phyloP scores from a whole-genome alignment of 176 grass and related monocot genomes.

The Oryza glumipatula region DNA sequence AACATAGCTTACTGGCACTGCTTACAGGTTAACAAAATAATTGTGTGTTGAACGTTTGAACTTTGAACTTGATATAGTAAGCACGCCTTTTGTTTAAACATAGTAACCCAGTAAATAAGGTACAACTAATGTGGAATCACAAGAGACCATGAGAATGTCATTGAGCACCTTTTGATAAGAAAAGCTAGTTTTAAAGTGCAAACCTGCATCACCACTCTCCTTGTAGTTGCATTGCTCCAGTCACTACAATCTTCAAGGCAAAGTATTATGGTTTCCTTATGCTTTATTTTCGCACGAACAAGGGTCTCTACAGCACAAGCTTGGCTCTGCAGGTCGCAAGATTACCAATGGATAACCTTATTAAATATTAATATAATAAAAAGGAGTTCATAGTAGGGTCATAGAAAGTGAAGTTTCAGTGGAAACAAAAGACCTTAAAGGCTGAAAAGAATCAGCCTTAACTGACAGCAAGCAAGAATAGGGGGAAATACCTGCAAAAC shows the following conservation, averaged over 20 bases:
- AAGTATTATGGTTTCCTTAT: conserved; percentile 90
- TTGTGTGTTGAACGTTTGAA: neutral
- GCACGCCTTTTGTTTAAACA: conserved; percentile 5
- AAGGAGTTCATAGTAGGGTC: neutral
- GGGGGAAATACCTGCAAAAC: conserved; percentile 70
- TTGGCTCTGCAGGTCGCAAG: conserved; percentile 64
- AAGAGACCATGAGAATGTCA: neutral
- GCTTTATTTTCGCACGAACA: conserved; percentile 80
- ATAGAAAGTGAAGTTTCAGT: conserved; percentile 8
- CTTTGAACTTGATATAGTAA: conserved; percentile 1
- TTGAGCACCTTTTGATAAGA: neutral
- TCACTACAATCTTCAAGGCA: conserved; percentile 97
- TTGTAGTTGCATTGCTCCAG: conserved; percentile 94
- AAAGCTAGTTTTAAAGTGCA: conserved; percentile 32
- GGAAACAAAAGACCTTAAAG: conserved; percentile 25
- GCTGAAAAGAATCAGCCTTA: neutral
- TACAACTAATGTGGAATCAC: conserved; percentile 8
- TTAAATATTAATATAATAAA: conserved; percentile 8
- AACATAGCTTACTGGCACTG: neutral
- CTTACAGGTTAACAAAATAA: neutral
- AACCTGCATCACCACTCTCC: conserved; percentile 95
- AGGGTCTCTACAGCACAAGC: conserved; percentile 86
- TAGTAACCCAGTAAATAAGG: conserved; percentile 1
- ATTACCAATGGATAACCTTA: conserved; percentile 16
- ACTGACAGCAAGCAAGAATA: neutral